Evolutionary conservation across 768 basidiomycete species (phyloP), one percentile per base, ranked within the genome.

Genomic region (Mycena polygramma): DNA sequence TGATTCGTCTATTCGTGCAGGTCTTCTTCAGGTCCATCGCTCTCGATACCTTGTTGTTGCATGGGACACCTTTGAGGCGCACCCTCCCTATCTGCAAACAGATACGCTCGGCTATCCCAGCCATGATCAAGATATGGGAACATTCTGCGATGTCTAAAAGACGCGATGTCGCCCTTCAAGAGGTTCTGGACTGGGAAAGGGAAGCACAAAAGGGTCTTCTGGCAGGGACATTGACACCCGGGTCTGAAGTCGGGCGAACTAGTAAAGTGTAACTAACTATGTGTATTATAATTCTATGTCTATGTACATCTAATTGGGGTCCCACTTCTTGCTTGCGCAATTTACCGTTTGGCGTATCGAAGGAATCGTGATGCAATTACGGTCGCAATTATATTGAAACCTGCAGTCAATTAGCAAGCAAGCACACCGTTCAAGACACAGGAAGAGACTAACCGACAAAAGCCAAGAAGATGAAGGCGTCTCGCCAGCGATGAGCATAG

Each of bases 361-460:
- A 94, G 82, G 81, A 87, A 91, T 53, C 91, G 87, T 30, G 92
- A 93, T 9, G 92, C 92, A 66, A 92, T 74, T 51, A 91, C 87
- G 2, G 90, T 91, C 57, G 84, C 80, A 24, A 90, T 73, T 63
- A 93, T 81, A 79, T 96, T 96, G 84, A 94, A 95, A 20, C 86
- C 87, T 88, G 48, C 55, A 63, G 24, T 13, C 17, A 13, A 54
- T 52, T 39, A 36, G 26, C 15, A 14, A 61, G 52, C 37, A 30
- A 65, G 39, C 51, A 58, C 63, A n/a, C 53, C 48, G 65, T 41
- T 13, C 1, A 10, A 57, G 51, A 13, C 20, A 49, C 0, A 30
- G n/a, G 53, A 36, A 48, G 22, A 26, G 24, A 82, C 86, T 75
- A 58, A 89, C 88, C 80, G 66, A 90, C 84, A 79, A 84, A 93